Evolutionary conservation across 805 yeast genomes (phyloP).

Genomic region (Pichia manshurica): DNA sequence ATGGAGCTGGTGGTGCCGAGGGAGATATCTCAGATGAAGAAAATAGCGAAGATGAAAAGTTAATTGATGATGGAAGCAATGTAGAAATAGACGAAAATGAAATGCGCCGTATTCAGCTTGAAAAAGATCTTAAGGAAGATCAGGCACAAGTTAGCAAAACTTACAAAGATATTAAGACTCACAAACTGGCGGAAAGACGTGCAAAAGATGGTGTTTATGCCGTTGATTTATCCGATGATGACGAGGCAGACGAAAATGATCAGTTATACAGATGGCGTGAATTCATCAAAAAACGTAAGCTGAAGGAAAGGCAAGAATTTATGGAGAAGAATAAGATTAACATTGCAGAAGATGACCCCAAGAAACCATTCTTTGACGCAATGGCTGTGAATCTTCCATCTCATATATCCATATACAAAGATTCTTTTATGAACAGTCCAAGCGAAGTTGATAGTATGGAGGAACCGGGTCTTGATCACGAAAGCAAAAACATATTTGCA

Average conservation of each 20-base stretch:
- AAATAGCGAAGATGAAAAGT: slow-evolving; percentile 69
- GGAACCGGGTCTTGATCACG: slow-evolving; percentile 18
- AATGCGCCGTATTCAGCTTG: slow-evolving; percentile 51
- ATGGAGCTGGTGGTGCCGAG: slow-evolving; percentile 71
- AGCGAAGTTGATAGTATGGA: slow-evolving; percentile 21
- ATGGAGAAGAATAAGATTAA: slow-evolving; percentile 27
- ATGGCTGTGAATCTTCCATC: slow-evolving; percentile 15
- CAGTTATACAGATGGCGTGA: slow-evolving; percentile 7
- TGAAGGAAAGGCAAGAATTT: slow-evolving; percentile 37
- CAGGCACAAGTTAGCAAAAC: slow-evolving; percentile 59
- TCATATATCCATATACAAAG: slow-evolving; percentile 10
- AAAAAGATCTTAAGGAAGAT: slow-evolving; percentile 58
- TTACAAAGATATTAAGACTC: slow-evolving; percentile 65
- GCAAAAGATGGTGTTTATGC: slow-evolving; percentile 49
- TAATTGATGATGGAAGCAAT: slow-evolving; percentile 67
- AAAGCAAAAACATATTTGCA: slow-evolving; percentile 19
- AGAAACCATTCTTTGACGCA: slow-evolving; percentile 16
- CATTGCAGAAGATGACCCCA: slow-evolving; percentile 11
- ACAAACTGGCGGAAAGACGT: slow-evolving; percentile 56
- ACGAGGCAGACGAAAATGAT: slow-evolving; percentile 49
- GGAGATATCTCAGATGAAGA: slow-evolving; percentile 54
- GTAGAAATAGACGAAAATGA: slow-evolving; percentile 52
- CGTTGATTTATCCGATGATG: slow-evolving; percentile 69
- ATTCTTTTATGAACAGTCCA: slow-evolving; percentile 6
- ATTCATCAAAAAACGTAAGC: slow-evolving; percentile 10